Evolutionary conservation across 495 filamentous ascomycete genomes (phyloP), one percentile per base, ranked within the genome.

Genomic region (Annulohypoxylon moriforme): DNA sequence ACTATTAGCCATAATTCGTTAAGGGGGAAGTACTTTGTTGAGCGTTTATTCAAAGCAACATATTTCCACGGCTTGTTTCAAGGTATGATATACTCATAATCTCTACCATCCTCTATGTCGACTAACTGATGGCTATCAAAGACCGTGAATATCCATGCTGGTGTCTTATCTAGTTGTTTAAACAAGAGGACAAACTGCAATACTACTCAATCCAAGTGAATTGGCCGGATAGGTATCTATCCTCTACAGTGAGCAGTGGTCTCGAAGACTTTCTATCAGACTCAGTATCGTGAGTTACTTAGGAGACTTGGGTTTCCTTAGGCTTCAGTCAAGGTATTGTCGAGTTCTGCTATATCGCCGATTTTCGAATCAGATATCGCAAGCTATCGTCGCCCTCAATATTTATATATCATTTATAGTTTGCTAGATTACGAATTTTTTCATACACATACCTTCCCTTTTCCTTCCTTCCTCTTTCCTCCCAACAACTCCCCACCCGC

Each of bases 51-150:
- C 34, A 10, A 31, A 44, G 9, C 40, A 53, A 20, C 3, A 52
- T 46, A 60, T 1, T 9, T 20, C 13, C 4, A 13, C 50, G 3
- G 24, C 18, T 42, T 50, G 6, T 24, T 63, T 69, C n/a, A 57
- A 36, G 47, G 50, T 57, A 49, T 40, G 59, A 11, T 13, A 55
- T 64, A 8, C 24, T 42, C 24, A 4, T 18, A 6, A 0, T 34
- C 16, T 25, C 22, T 31, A 13, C 46, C 16, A 3, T 0, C 46
- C 27, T 27, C n/a, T 3, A 20, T 4, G 4, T 27, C 11, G 4
- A 14, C 58, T 68, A 22, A 49, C 36, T 56, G 20, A 16, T 50
- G 36, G 22, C n/a, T 52, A 60, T 44, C 24, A 27, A 55, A 52
- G 31, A 16, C 38, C 29, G 27, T 27, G 27, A 18, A 36, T 11